A percentile compares a stretch with the other conserved stretches of the same genome.
Conservation (phyloP, 139 green algal genomes). For the Coelastrella sp. region DNA sequence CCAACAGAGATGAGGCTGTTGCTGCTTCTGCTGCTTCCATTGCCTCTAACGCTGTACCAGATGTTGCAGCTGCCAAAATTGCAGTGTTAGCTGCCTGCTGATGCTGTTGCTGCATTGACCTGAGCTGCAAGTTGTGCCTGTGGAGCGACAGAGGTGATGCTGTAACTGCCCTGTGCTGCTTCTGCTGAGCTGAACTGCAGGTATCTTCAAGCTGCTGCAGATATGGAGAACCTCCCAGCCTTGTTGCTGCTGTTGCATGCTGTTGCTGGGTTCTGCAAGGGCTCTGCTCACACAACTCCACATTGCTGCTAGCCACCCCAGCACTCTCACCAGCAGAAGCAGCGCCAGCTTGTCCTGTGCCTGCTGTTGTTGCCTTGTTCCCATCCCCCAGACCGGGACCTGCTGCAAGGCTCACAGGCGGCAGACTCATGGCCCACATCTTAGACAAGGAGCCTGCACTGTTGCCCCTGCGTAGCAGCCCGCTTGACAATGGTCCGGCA, state of each 20-base stretch:
- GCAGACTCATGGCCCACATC: constrained; percentile 3
- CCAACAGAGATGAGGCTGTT: not conserved
- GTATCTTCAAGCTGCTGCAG: constrained; percentile 11
- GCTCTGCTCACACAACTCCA: not conserved
- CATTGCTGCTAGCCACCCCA: not conserved
- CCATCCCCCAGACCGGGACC: not conserved
- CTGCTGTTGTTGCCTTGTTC: not conserved
- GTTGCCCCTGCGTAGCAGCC: constrained; percentile 15
- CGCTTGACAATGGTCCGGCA: not conserved
- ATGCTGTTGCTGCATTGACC: not conserved
- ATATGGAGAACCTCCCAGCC: not conserved
- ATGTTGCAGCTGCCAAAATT: not conserved
- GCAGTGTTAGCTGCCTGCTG: not conserved
- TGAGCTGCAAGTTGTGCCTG: constrained; percentile 13
- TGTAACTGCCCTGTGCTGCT: constrained; percentile 1
- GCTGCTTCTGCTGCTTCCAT: not conserved
- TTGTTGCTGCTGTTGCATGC: not conserved
- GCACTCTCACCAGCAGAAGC: not conserved
- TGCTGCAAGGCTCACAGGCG: not conserved
- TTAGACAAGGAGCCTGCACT: not conserved
- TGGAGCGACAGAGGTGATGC: constrained; percentile 21
- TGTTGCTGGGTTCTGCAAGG: not conserved
- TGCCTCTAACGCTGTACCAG: too few species aligned
- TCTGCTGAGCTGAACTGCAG: not conserved
- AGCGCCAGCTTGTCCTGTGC: not conserved